Evolutionary conservation across 129 eudicot species (phyloP), one percentile per base, ranked within the genome.

Genomic region (Chrysanthemum lavandulifolium): DNA sequence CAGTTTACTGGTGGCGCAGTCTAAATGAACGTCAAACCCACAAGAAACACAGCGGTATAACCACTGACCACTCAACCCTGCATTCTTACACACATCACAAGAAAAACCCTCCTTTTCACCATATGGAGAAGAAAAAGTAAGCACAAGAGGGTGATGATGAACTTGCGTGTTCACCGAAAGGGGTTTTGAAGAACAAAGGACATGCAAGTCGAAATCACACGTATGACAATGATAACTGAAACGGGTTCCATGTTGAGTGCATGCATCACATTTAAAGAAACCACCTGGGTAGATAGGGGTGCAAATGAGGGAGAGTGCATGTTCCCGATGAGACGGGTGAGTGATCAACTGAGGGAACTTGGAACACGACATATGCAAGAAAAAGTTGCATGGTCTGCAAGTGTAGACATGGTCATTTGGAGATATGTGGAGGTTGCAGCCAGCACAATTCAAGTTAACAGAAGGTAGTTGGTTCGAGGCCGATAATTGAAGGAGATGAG

Each of bases 1-100:
- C 4, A 80, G 74, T 48, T 73, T 74, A 2, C 65, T 70, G 0
- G 77, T 76, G 16, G 87, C 79, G 6, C 96, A 86, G 11, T 82
- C 78, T 78, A 89, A 58, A 66, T 89, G 96, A 31, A 66, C 87
- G 64, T 86, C 96, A 61, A 89, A 89, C 69, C 73, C 91, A 72
- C 91, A 89, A 3, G 80, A 13, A 10, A 27, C 71, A 57, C 96
- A 89, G 0, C 91, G 74, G 65, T 89, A 89, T 10, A 86, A 69
- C 96, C 96, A 89, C 73, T 89, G 89, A 15, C 77, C 73, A 27
- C 72, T 10, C 2, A 79, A 52, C 52, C 89, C 96, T 0, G 78
- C 70, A 56, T 59, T 72, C 4, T 60, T 58, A 10, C 96, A 89
- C 4, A 89, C 71, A 68, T 89, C 91, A 54, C 96, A 89, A 0